These are phyloP conservation scores for Lichenothelia convexa DNA, from an alignment of 495 filamentous ascomycete species.

Conservation along the genomic window DNA sequence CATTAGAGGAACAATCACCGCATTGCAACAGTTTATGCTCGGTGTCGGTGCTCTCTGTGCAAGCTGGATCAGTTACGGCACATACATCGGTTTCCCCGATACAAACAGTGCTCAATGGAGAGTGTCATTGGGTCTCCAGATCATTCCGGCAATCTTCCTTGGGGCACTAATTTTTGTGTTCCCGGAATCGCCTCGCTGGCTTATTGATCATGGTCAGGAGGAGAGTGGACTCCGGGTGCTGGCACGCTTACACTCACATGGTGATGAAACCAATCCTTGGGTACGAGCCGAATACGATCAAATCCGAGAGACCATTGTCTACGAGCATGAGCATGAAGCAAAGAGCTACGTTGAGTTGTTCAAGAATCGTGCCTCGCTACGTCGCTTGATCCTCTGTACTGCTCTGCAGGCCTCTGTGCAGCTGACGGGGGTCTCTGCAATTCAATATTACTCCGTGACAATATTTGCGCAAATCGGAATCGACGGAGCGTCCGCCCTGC, in stretches of 20 bases:
- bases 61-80: slow-evolving; percentile 19
- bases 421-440: slow-evolving; percentile 16
- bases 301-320: slow-evolving; percentile 11
- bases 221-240: slow-evolving; percentile 16
- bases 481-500: slow-evolving; percentile 26
- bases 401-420: slow-evolving; percentile 19
- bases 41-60: slow-evolving; percentile 13
- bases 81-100: slow-evolving; percentile 8
- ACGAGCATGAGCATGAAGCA: slow-evolving; percentile 9
- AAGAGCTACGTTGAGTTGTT: slow-evolving; percentile 13
- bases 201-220: slow-evolving; percentile 12
- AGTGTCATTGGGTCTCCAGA: slow-evolving; percentile 12
- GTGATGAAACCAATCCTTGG: slow-evolving; percentile 14
- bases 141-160: slow-evolving; percentile 12
- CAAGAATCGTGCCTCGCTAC: slow-evolving; percentile 10
- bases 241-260: slow-evolving; percentile 17
- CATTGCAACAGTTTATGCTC: slow-evolving; percentile 11
- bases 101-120: slow-evolving; percentile 8
- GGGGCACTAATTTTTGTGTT: slow-evolving; percentile 13
- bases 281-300: slow-evolving; percentile 18
- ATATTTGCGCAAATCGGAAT: slow-evolving; percentile 51
- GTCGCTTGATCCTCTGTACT: slow-evolving; percentile 14
- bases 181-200: slow-evolving; percentile 20
- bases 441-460: slow-evolving; percentile 45
- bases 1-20: slow-evolving; percentile 14